A percentile compares a stretch with the other conserved stretches of the same genome.
These are phyloP conservation scores for Vachellia pachyceras DNA, from an alignment of 306 rosid genomes.

Conservation along the genomic window DNA sequence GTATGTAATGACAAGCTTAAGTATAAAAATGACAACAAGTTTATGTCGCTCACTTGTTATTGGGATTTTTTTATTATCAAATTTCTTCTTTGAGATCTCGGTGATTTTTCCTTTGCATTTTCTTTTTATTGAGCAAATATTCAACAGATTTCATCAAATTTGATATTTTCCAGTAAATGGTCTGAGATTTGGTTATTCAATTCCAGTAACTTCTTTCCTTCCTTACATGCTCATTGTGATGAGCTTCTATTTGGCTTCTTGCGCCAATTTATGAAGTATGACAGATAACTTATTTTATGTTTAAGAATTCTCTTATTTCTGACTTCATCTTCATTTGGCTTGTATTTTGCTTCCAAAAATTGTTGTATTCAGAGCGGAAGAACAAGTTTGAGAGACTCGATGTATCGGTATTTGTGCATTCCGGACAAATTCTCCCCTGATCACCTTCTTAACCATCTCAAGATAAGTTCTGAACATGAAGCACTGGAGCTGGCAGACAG, in stretches of 20 bases:
- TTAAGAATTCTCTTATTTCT: neutral
- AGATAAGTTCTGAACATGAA: conserved; percentile 83
- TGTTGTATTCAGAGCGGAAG: conserved; percentile 71
- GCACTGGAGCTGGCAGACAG: conserved; percentile 91
- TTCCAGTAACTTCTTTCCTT: neutral
- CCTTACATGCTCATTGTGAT: neutral
- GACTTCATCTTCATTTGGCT: neutral
- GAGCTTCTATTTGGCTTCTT: neutral
- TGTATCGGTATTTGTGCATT: conserved; percentile 63
- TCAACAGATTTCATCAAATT: neutral
- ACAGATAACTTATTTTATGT: neutral
- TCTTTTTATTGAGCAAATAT: neutral
- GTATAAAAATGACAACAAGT: too few relatives aligned
- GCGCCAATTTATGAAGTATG: neutral
- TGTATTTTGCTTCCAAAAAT: conserved; percentile 14
- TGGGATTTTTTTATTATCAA: too few relatives aligned
- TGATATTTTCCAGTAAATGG: neutral
- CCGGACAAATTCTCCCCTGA: conserved; percentile 80
- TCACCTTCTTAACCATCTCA: conserved; percentile 69
- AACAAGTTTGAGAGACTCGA: conserved; percentile 76
- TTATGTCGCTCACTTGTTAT: too few relatives aligned
- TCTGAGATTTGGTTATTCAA: neutral
- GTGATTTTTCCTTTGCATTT: neutral
- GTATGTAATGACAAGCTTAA: too few relatives aligned
- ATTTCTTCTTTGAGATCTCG: too few relatives aligned